Base-by-base conservation (phyloP, 2,329 filamentous ascomycete genomes). In the Colletotrichum tabaci region DNA sequence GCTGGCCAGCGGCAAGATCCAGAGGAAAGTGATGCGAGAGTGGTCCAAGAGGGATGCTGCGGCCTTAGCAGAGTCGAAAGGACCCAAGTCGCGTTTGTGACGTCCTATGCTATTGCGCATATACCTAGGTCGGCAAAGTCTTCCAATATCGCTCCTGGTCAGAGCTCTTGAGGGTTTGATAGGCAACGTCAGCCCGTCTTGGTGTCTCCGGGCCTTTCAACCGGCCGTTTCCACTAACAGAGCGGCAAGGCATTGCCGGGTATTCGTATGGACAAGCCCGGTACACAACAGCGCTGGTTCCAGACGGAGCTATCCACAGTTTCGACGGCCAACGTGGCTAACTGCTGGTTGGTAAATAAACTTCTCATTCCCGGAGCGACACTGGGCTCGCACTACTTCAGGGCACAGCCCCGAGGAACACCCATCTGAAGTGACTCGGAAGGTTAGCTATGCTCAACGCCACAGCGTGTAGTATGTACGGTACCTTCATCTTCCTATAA, bases 1-100 rank as follows among this genome's bases (percentile, higher is more conserved):
- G 77, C 79, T 89, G 56, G 84, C 86, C 15, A 87, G 85, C 71
- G 88, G 88, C 10, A 91, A 90, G 82, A 89, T 90, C 61, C 83
- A 87, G 77, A 81, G 88, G 60, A 89, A 89, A 74, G 77, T 86
- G 7, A 81, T 90, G 80, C 84, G 86, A 74, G 87, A 89, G 53
- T 89, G 87, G 87, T 85, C 88, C 8, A 89, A 87, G 79, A 80
- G 81, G 69, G 88, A 90, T 78, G 85, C 84, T 0, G 74, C 67
- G 10, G 77, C 76, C 57, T 72, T 82, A 30, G 55, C 73, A 66
- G 75, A 76, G 69, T 46, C 40, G 16, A 40, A 58, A 21, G 26
- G 46, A 44, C 21, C 62, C 21, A 70, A 66, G 35, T 61, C 71
- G 21, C 71, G 61, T 23, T 46, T 75, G 49, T 75, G 44, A 62